Evolutionary conservation across 768 basidiomycete genomes (phyloP).

Genomic region (Pleurotus platypus): DNA sequence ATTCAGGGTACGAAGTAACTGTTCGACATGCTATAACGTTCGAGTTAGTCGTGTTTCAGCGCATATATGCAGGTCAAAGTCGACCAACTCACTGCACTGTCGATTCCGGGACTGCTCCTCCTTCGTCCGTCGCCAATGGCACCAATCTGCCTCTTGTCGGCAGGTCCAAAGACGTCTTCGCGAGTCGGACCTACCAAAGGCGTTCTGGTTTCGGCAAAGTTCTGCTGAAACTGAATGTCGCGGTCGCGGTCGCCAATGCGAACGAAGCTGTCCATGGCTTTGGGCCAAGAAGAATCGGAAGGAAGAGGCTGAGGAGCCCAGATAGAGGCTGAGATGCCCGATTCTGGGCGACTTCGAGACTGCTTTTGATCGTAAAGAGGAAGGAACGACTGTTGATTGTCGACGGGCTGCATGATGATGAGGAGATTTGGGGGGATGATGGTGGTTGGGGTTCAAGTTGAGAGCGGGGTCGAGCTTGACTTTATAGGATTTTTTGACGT

Average conservation of each 20-base stretch:
- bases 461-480: constrained; percentile 11
- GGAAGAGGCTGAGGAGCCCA: constrained; percentile 83
- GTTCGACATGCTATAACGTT: constrained; percentile 65
- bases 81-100: constrained; percentile 43
- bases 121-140: constrained; percentile 81
- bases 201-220: constrained; percentile 20
- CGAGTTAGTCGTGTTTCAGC: not conserved
- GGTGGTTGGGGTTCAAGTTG: constrained; percentile 41
- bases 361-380: constrained; percentile 37
- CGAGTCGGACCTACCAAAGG: constrained; percentile 31
- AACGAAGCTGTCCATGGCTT: constrained; percentile 58
- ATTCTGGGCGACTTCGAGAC: constrained; percentile 35
- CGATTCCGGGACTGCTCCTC: constrained; percentile 53
- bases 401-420: constrained; percentile 28
- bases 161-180: constrained; percentile 68
- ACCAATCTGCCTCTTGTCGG: constrained; percentile 40
- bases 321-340: constrained; percentile 55
- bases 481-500: constrained; percentile 25
- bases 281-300: constrained; percentile 65
- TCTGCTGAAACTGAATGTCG: constrained; percentile 21
- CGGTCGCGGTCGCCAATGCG: constrained; percentile 47
- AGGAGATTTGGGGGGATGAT: constrained; percentile 25
- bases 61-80: constrained; percentile 17
- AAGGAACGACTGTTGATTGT: constrained; percentile 29
- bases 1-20: constrained; percentile 74